Percentiles rank a stretch among this genome's conserved stretches.
Conservation (phyloP, 2,329 filamentous ascomycete species). For the Colletotrichum tofieldiae region DNA sequence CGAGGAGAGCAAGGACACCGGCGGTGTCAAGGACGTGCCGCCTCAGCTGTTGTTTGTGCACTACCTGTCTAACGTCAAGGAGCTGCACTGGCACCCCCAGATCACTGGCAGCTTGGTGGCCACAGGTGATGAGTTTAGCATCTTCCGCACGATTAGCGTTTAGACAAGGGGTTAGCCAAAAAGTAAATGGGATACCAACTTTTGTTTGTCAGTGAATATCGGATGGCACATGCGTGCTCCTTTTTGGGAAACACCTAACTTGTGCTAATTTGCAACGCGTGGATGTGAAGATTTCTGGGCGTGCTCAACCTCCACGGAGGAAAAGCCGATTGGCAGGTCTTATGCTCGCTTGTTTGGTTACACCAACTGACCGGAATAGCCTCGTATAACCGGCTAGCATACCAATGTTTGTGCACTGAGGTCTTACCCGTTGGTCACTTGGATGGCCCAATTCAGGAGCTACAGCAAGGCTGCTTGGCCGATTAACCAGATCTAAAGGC, state of each 20-base stretch:
- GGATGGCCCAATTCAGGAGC: constrained; percentile 5
- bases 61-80: constrained; percentile 95
- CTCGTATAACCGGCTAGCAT: constrained; percentile 11
- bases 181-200: constrained; percentile 40
- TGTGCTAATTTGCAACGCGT: constrained; percentile 5
- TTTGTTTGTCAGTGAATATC: constrained; percentile 32
- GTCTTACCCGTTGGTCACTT: constrained; percentile 30
- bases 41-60: constrained; percentile 97
- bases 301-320: background rate
- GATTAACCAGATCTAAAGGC: background rate
- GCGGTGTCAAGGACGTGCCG: constrained; percentile 89
- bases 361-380: constrained; percentile 8
- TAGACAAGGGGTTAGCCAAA: constrained; percentile 58
- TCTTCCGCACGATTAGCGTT: constrained; percentile 88
- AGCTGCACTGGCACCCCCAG: constrained; percentile 97
- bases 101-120: constrained; percentile 92
- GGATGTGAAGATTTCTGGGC: constrained; percentile 7
- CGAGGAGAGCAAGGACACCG: constrained; percentile 93
- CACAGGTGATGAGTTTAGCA: constrained; percentile 90
- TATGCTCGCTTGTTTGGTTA: constrained; percentile 2
- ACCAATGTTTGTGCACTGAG: constrained; percentile 16
- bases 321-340: constrained; percentile 16
- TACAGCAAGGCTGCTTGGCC: background rate
- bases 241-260: background rate
- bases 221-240: constrained; percentile 9